phyloP scores from a whole-genome alignment of 2,329 filamentous ascomycete species.

The Aspergillus fijiensis region DNA sequence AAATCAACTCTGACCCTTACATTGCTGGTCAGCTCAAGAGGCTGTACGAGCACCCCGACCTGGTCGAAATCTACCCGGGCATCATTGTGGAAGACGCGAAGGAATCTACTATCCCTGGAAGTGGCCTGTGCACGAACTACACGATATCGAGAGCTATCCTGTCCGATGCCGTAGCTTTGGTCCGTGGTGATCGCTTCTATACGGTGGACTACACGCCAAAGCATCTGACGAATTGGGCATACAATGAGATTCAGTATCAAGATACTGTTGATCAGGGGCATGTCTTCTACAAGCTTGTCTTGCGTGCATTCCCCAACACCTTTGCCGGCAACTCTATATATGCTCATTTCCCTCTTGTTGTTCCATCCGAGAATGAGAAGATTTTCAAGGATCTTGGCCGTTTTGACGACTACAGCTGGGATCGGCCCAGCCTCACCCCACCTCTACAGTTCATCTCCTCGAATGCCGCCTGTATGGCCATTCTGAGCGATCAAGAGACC shows the following conservation, averaged over 20 bases:
- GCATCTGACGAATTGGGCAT: conserved; percentile 49
- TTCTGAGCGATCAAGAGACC: conserved; percentile 43
- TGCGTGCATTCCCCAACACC: conserved; percentile 52
- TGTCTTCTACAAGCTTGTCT: conserved; percentile 53
- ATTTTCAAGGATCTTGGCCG: conserved; percentile 42
- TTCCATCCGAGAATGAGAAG: conserved; percentile 48
- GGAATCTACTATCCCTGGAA: conserved; percentile 49
- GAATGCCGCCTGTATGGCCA: conserved; percentile 45
- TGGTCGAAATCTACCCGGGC: conserved; percentile 59
- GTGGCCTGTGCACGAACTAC: conserved; percentile 51
- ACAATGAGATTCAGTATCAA: conserved; percentile 45
- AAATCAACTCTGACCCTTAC: conserved; percentile 53
- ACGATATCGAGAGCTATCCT: conserved; percentile 46
- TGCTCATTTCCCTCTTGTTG: conserved; percentile 51
- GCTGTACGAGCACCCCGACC: conserved; percentile 54
- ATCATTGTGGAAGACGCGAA: conserved; percentile 58
- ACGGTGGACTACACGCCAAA: conserved; percentile 47
- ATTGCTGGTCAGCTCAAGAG: conserved; percentile 47
- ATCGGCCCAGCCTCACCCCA: conserved; percentile 29
- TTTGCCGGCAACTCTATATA: conserved; percentile 51
- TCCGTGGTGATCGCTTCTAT: conserved; percentile 49
- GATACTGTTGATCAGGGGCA: conserved; percentile 49
- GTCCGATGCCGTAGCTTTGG: conserved; percentile 49
- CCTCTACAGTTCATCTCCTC: conserved; percentile 46
- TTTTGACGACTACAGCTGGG: conserved; percentile 45